Conservation (phyloP, 371 early-diverging fungal genomes). For the Mucor circinelloides region DNA sequence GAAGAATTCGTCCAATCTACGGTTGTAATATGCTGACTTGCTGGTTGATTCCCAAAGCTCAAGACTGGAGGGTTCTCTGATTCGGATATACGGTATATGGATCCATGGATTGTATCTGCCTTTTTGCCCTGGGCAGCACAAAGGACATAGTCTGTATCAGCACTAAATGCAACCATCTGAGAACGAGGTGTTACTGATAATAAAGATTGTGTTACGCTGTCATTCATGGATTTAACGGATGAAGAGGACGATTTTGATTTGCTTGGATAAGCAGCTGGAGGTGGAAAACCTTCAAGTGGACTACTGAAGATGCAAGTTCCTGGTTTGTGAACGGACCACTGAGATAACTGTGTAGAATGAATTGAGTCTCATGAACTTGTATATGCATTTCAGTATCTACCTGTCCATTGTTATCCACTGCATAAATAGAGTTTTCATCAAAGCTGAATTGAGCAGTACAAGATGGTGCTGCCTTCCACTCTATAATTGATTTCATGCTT, state of each 20-base stretch:
- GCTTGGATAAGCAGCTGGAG: conserved; percentile 23
- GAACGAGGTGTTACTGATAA: conserved; percentile 41
- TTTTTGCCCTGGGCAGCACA: conserved; percentile 28
- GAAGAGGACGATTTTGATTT: conserved; percentile 15
- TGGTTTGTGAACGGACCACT: conserved; percentile 62
- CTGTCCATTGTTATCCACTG: conserved; percentile 52
- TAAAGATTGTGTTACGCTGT: conserved; percentile 38
- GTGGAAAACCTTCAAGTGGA: conserved; percentile 46
- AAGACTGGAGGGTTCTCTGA: conserved; percentile 39
- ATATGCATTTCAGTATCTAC: conserved; percentile 15
- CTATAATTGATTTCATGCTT: conserved; percentile 60
- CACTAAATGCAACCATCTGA: conserved; percentile 51
- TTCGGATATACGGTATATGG: conserved; percentile 40
- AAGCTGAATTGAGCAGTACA: conserved; percentile 68
- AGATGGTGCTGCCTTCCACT: conserved; percentile 54
- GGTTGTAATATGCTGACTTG: conserved; percentile 44
- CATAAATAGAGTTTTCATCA: conserved; percentile 67
- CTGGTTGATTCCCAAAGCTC: conserved; percentile 47
- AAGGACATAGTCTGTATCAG: conserved; percentile 49
- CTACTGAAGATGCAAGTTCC: conserved; percentile 37
- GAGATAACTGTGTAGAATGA: conserved; percentile 31
- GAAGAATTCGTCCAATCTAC: conserved; percentile 64
- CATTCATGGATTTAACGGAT: conserved; percentile 25
- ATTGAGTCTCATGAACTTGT: background rate
- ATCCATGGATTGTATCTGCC: background rate